Conservation (phyloP, 805 yeast genomes). For the Sugiyamaella floridensis region DNA sequence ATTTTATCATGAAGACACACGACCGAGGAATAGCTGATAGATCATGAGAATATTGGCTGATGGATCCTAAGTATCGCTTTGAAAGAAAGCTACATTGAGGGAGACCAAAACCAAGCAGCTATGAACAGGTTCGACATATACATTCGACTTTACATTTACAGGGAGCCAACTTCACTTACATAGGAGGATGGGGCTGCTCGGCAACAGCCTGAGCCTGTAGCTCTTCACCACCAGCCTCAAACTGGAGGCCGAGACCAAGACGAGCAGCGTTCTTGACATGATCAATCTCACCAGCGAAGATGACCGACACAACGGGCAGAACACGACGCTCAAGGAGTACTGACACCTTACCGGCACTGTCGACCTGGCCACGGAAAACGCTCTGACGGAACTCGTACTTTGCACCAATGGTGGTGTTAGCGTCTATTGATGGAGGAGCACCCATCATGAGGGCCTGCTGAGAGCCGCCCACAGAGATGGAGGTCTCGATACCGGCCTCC, state of each 20-base stretch:
- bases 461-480: slow-evolving; percentile 23
- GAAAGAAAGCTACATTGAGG: no score
- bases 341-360: slow-evolving; percentile 82
- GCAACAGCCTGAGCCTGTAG: slow-evolving; percentile 35
- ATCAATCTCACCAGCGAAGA: slow-evolving; percentile 89
- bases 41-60: no score
- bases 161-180: slow-evolving; percentile 16
- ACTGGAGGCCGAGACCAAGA: slow-evolving; percentile 90
- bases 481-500: slow-evolving; percentile 44
- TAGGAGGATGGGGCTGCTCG: slow-evolving; percentile 24
- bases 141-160: not conserved
- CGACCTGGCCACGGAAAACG: slow-evolving; percentile 90
- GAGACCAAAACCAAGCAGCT: not conserved
- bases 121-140: not conserved
- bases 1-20: no score
- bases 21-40: no score
- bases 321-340: slow-evolving; percentile 90
- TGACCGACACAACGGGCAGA: slow-evolving; percentile 80
- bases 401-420: slow-evolving; percentile 89
- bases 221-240: slow-evolving; percentile 93
- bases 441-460: slow-evolving; percentile 75
- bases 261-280: slow-evolving; percentile 72
- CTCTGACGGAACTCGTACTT: slow-evolving; percentile 97
- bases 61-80: no score
- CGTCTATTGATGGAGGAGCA: slow-evolving; percentile 79